Conservation (phyloP, 75 land plant genomes). For the Picea sitchensis region DNA sequence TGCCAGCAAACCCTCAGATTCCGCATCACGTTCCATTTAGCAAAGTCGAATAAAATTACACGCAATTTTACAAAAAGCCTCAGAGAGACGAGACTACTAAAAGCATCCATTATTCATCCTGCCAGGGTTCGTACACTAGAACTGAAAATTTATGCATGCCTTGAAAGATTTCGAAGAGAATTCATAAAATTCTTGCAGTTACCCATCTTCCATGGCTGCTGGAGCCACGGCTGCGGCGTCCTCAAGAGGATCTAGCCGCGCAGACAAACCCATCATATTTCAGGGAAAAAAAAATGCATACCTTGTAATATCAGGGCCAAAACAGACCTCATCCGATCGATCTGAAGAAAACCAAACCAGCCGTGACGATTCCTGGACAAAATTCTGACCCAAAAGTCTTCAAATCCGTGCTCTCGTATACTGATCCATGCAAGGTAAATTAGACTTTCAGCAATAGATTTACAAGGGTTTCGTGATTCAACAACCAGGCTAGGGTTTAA, state of each 20-base stretch:
- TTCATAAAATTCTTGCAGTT: not conserved
- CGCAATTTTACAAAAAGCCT: not conserved
- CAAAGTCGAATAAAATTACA: not conserved
- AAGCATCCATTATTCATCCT: constrained; percentile 10
- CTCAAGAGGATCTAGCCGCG: not conserved
- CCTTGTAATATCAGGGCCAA: not conserved
- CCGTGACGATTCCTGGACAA: not conserved
- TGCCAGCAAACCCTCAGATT: constrained; percentile 9
- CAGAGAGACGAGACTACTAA: constrained; percentile 5
- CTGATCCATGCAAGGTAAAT: not conserved
- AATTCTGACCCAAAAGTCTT: not conserved
- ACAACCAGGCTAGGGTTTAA: constrained; percentile 11
- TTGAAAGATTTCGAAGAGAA: not conserved
- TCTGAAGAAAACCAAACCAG: not conserved
- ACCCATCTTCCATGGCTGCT: constrained; percentile 5
- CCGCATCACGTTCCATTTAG: constrained; percentile 6
- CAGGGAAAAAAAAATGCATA: not conserved
- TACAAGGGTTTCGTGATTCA: not conserved
- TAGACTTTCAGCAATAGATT: not conserved
- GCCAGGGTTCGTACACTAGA: not conserved
- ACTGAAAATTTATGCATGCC: not conserved
- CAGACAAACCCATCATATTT: constrained; percentile 2
- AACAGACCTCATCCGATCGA: not conserved
- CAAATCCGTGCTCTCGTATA: not conserved
- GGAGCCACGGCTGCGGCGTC: not conserved